Conservation (phyloP, 257 asterid genomes). For the Anisodus acutangulus region DNA sequence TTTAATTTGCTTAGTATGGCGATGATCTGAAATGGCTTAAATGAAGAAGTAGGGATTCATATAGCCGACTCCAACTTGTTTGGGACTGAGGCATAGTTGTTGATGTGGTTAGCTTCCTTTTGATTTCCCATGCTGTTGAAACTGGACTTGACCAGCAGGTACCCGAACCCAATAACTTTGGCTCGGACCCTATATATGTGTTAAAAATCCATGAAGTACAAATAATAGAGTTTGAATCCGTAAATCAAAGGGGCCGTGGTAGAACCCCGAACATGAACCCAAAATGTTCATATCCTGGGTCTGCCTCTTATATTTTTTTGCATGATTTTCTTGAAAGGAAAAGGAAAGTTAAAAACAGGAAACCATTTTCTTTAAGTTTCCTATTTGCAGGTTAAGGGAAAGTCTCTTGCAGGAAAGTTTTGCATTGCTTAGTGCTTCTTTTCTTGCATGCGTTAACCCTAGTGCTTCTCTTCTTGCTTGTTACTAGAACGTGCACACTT, state of each 20-base stretch:
- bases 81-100: neutral
- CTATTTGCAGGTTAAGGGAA: neutral
- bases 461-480: conserved; percentile 1
- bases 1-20: neutral
- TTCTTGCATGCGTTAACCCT: neutral
- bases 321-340: neutral
- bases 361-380: neutral
- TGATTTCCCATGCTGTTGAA: neutral
- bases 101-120: conserved; percentile 15
- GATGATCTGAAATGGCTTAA: conserved; percentile 5
- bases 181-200: neutral
- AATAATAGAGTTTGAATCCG: neutral
- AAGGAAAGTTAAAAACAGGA: neutral
- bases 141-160: conserved; percentile 5
- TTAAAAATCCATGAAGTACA: neutral
- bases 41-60: neutral
- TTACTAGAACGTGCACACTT: neutral
- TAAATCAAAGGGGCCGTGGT: neutral
- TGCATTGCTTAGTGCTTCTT: neutral
- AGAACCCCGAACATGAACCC: neutral
- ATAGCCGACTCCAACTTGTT: neutral
- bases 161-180: neutral
- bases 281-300: conserved; percentile 8
- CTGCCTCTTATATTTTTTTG: neutral
- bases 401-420: neutral